Evolutionary conservation across 75 land plant species (phyloP), one percentile per base, ranked within the genome.

Genomic region (Pinus albicaulis): DNA sequence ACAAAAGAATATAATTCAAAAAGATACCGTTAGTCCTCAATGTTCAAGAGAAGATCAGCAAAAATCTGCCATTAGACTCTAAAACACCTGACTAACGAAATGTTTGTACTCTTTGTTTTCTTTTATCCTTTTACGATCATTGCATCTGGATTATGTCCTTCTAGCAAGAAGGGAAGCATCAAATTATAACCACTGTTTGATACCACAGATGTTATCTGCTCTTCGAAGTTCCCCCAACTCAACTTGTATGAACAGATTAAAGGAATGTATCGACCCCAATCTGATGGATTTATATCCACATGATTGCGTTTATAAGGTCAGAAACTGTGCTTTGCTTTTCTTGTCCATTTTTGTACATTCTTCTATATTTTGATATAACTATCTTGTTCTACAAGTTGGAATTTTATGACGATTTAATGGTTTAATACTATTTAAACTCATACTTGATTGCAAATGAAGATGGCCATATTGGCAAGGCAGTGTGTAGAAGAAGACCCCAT

Each of bases 401-500:
- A 48, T 12, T 2, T 48, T 48, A 10, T 48, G 53, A 48, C 2
- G 12, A 48, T 48, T 48, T 48, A 48, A 48, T 48, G 53, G 53
- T 48, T 48, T 12, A 48, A 48, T 48, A 48, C 53, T 74, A 75
- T 48, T 73, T 31, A 20, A 72, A 13, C 52, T 38, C 41, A 22
- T 41, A 68, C 41, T 38, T 68, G 11, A 20, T 68, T 68, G 38
- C 17, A 68, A 68, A 34, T 77, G 34, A 56, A 92, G 98, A 60
- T 90, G 92, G 92, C 98, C 24, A 83, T 83, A 77, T 62, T 95
- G 41, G 98, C 91, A n/a, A 91, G 92, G 81, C 85, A 86, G 59
- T 95, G 98, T 59, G 91, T 90, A 19, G 95, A 92, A 48, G 93
- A 90, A n/a, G 95, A 95, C 76, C 93, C 92, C 7, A 80, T 85